Evolutionary conservation across 225 moss, liverwort and hornwort species (phyloP).

Genomic region (Pseudisothecium myosuroides): DNA sequence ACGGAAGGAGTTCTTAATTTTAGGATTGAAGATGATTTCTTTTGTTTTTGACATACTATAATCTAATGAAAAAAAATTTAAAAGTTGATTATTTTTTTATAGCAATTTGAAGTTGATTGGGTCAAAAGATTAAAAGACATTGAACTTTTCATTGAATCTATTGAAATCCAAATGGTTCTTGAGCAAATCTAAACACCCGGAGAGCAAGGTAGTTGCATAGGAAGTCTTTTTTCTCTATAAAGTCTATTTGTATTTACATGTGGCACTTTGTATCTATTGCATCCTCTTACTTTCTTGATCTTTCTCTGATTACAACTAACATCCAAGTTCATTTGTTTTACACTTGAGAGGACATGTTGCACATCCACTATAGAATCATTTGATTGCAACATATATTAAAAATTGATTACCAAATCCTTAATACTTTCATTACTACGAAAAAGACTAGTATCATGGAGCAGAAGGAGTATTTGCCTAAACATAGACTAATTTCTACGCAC

Average conservation of each 20-base stretch:
- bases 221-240: neutral
- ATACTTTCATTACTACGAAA: neutral
- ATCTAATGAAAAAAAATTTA: neutral
- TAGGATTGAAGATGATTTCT: neutral
- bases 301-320: neutral
- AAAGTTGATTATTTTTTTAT: neutral
- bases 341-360: fast-evolving
- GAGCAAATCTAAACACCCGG: fast-evolving
- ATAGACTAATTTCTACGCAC: neutral
- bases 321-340: neutral
- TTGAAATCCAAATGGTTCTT: fast-evolving
- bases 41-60: neutral
- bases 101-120: neutral
- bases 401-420: neutral
- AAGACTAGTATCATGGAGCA: neutral
- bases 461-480: neutral
- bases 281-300: neutral
- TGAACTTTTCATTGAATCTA: neutral
- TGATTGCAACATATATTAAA: neutral
- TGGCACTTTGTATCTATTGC: neutral
- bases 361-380: neutral
- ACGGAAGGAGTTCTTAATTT: no score
- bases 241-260: neutral
- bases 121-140: no score
- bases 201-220: neutral